A percentile compares a stretch with the other conserved stretches of the same genome.
These are phyloP conservation scores for Mycena epipterygia DNA, from an alignment of 768 basidiomycete species.

Conservation along the genomic window DNA sequence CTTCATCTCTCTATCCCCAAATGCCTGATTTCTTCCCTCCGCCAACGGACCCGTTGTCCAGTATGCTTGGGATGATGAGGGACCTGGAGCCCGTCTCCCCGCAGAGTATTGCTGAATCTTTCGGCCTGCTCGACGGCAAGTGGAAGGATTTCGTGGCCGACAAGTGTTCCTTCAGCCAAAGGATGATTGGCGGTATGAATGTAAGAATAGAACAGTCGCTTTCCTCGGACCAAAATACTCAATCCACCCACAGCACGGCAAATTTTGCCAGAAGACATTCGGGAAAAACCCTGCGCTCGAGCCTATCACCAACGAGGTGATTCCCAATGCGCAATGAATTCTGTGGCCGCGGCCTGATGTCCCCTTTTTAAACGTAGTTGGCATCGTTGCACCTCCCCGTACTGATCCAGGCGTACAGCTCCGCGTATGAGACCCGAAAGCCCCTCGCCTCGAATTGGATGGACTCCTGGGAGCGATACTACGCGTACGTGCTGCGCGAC, in stretches of 20 bases:
- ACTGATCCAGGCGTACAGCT: conserved; percentile 18
- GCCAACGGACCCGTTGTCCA: conserved; percentile 20
- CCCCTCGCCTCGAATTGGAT: conserved; percentile 24
- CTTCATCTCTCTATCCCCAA: not conserved
- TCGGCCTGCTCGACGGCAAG: conserved; percentile 28
- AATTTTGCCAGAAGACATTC: conserved; percentile 24
- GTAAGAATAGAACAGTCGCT: not conserved
- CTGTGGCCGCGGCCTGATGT: not conserved
- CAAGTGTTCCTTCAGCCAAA: conserved; percentile 12
- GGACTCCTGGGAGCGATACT: conserved; percentile 31
- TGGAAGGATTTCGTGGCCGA: conserved; percentile 30
- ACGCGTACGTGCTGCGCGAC: conserved; percentile 18
- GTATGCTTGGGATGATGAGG: conserved; percentile 14
- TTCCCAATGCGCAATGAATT: not conserved
- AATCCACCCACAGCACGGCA: conserved; percentile 32
- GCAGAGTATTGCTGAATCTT: conserved; percentile 19
- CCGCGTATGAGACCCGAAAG: conserved; percentile 17
- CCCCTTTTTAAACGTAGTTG: not conserved
- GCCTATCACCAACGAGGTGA: conserved; percentile 27
- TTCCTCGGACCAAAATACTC: not conserved
- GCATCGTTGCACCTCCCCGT: conserved; percentile 19
- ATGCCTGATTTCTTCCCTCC: conserved; percentile 21
- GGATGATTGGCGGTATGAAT: conserved; percentile 26
- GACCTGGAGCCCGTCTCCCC: conserved; percentile 4
- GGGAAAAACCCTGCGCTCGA: conserved; percentile 22